Percentiles rank a stretch among this genome's conserved stretches.
These are phyloP conservation scores for Brassica cretica DNA, from an alignment of 345 rosid species.

Conservation along the genomic window DNA sequence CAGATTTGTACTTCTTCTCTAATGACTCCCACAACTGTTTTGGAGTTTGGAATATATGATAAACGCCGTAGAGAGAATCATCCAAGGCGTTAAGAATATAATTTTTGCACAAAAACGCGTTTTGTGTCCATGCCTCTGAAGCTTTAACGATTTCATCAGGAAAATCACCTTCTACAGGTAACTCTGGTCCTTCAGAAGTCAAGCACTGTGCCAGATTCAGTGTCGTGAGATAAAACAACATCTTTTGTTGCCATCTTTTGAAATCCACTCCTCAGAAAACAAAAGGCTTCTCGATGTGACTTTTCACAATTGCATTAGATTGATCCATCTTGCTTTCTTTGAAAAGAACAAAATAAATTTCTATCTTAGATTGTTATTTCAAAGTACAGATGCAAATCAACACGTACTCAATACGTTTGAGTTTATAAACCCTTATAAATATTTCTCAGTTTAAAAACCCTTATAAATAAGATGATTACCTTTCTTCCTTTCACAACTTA, in stretches of 20 bases:
- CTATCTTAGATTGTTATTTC: no score
- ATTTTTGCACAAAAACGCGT: neutral
- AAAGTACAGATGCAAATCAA: no score
- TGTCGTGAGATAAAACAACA: neutral
- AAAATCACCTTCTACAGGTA: neutral
- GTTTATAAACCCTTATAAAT: no score
- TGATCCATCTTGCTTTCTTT: no score
- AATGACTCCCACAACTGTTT: neutral
- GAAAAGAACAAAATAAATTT: no score
- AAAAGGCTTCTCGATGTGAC: no score
- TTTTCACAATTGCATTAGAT: no score
- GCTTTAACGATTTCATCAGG: neutral
- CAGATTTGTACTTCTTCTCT: neutral
- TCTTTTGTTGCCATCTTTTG: neutral
- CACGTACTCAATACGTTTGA: no score
- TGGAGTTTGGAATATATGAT: neutral
- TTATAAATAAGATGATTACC: no score
- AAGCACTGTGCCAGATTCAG: neutral
- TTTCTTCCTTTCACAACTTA: no score
- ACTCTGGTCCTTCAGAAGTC: neutral
- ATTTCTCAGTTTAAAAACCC: no score
- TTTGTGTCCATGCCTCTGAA: neutral
- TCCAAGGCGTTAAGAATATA: neutral
- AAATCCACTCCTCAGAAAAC: no score
- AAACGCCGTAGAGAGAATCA: neutral